Conservation (phyloP, 495 filamentous ascomycete genomes). For the Tuber melanosporum region DNA sequence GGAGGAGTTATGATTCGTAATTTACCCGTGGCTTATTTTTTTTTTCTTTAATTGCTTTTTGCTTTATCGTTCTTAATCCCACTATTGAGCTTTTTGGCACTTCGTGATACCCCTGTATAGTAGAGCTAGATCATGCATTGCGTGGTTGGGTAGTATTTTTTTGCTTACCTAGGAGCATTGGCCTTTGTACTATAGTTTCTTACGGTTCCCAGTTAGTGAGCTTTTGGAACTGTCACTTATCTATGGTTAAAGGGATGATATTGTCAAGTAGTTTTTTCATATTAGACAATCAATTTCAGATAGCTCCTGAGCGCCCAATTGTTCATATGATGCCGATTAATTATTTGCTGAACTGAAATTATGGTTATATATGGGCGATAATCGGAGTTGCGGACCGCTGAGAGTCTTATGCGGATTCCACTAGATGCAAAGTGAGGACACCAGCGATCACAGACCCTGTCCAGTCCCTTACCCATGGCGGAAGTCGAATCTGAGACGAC, state of each 20-base stretch:
- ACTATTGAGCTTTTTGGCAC: not conserved
- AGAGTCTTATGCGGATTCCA: too few relatives aligned
- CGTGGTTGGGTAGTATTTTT: not conserved
- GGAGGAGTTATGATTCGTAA: not conserved
- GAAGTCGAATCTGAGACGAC: constrained; percentile 46
- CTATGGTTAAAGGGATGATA: not conserved
- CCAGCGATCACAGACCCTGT: constrained; percentile 57
- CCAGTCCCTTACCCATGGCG: constrained; percentile 1
- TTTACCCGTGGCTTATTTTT: not conserved
- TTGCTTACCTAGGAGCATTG: too few relatives aligned
- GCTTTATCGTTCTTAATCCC: not conserved
- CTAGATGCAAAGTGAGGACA: constrained; percentile 48
- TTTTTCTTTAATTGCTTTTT: not conserved
- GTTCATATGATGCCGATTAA: not conserved
- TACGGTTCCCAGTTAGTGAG: not conserved
- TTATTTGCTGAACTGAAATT: not conserved
- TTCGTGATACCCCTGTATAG: not conserved
- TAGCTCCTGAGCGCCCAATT: not conserved
- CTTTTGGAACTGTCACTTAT: not conserved
- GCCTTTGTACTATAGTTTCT: not conserved
- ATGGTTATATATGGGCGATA: too few relatives aligned
- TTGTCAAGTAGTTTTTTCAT: not conserved
- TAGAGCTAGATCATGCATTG: not conserved
- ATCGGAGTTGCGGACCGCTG: too few relatives aligned
- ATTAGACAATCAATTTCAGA: not conserved